phyloP scores from a whole-genome alignment of 495 filamentous ascomycete species.

The Penicillium cataractarum region DNA sequence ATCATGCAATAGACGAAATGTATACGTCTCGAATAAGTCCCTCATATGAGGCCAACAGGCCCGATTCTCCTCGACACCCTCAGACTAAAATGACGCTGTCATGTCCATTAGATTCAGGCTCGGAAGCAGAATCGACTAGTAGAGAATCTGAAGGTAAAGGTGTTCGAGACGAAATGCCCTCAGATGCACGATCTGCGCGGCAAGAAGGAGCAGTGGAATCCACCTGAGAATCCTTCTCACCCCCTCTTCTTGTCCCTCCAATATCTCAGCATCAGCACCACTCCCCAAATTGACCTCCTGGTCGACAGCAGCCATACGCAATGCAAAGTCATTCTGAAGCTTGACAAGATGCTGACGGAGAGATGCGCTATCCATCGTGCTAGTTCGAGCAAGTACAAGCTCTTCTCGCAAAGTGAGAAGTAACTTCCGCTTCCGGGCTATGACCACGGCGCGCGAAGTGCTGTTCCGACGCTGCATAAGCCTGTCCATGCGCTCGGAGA shows the following conservation, averaged over 20 bases:
- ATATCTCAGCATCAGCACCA: constrained; percentile 6
- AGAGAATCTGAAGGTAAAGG: constrained; percentile 2
- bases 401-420: constrained; percentile 75
- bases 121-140: constrained; percentile 14
- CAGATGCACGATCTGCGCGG: neutral
- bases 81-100: constrained; percentile 21
- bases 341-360: constrained; percentile 67
- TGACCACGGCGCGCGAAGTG: constrained; percentile 55
- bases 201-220: neutral
- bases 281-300: constrained; percentile 27
- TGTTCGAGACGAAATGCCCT: neutral
- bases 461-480: constrained; percentile 58
- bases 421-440: constrained; percentile 68
- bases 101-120: constrained; percentile 3
- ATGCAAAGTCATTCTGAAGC: constrained; percentile 77
- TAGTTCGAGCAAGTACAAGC: constrained; percentile 68
- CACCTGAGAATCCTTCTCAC: neutral
- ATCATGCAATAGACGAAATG: neutral
- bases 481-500: constrained; percentile 62
- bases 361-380: constrained; percentile 66
- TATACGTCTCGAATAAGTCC: neutral
- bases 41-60: neutral
- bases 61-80: neutral
- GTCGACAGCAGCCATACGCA: constrained; percentile 68
- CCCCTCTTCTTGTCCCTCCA: constrained; percentile 1